Evolutionary conservation across 345 rosid genomes (phyloP), one percentile per base, ranked within the genome.

Genomic region (Dovyalis caffra): DNA sequence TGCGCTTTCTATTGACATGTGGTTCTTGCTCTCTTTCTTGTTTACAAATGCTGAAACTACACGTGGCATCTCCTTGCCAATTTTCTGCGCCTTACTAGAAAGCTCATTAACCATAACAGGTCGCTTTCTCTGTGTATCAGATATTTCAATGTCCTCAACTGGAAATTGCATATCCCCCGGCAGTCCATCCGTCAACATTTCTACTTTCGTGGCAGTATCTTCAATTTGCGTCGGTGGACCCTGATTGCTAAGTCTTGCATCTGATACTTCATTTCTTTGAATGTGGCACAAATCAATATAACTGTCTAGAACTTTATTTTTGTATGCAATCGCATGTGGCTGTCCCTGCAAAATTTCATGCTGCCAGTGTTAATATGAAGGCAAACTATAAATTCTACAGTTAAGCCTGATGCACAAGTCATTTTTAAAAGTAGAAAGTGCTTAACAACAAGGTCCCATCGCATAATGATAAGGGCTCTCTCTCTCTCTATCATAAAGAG

Each of bases 211-310:
- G 38, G 34, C 78, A 72, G 26, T 56, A 40, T 64, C 70, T 23
- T 77, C 83, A 40, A 73, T 72, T 80, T 83, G 83, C 7, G 79
- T 57, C 62, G 64, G 81, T 23, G 76, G 64, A 66, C 69, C 80
- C 69, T 65, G 84, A 73, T 71, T 68, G 37, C 57, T 68, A 66
- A 73, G 74, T 37, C 76, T 75, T 72, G 63, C 85, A 47, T 76
- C 78, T 26, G 60, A 71, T 11, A 77, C 75, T 61, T 77, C 83
- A 57, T 76, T 82, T 63, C 85, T 83, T 40, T 68, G 71, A 67
- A 93, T 82, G 89, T 82, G 87, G 85, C 87, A 83, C 72, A 86
- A 79, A 81, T 81, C 82, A 3, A 77, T 8, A 10, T 87, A 93
- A 81, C 35, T 68, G 69, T 83, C 79, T 31, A 87, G 77, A 58